phyloP scores from a whole-genome alignment of 2,329 filamentous ascomycete genomes.

The Pochonia chlamydosporia region DNA sequence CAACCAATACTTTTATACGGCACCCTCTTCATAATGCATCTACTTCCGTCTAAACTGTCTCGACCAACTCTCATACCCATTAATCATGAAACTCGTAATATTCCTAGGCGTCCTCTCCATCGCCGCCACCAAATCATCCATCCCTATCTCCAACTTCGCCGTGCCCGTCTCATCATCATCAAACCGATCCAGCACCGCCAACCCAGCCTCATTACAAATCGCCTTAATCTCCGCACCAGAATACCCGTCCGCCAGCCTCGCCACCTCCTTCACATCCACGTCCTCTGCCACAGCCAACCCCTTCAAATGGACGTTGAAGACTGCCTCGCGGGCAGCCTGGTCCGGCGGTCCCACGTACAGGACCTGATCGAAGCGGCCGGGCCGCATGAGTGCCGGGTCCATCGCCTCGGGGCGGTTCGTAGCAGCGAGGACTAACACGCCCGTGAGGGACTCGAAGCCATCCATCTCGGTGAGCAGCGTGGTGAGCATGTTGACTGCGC shows the following conservation, averaged over 20 bases:
- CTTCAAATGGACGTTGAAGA: conserved; percentile 63
- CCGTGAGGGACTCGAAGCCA: conserved; percentile 78
- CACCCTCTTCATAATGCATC: conserved; percentile 1
- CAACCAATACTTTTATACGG: conserved; percentile 10
- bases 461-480: conserved; percentile 94
- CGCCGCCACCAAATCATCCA: conserved; percentile 38
- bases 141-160: conserved; percentile 28
- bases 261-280: conserved; percentile 60
- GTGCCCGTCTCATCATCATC: conserved; percentile 21
- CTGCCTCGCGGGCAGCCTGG: conserved; percentile 64
- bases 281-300: conserved; percentile 55
- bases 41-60: conserved; percentile 26
- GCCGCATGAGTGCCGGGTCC: conserved; percentile 78
- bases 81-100: conserved; percentile 54
- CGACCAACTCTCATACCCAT: conserved; percentile 53
- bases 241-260: conserved; percentile 63
- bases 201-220: conserved; percentile 41
- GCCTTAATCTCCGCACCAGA: conserved; percentile 76
- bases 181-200: conserved; percentile 33
- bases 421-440: conserved; percentile 82
- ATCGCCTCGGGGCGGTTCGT: conserved; percentile 86
- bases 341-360: conserved; percentile 84
- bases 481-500: conserved; percentile 75
- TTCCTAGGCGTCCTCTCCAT: conserved; percentile 45
- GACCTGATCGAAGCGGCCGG: conserved; percentile 77